A percentile compares a stretch with the other conserved stretches of the same genome.
Evolutionary conservation across 2,329 filamentous ascomycete genomes (phyloP).

Genomic region (Camillea tinctor): DNA sequence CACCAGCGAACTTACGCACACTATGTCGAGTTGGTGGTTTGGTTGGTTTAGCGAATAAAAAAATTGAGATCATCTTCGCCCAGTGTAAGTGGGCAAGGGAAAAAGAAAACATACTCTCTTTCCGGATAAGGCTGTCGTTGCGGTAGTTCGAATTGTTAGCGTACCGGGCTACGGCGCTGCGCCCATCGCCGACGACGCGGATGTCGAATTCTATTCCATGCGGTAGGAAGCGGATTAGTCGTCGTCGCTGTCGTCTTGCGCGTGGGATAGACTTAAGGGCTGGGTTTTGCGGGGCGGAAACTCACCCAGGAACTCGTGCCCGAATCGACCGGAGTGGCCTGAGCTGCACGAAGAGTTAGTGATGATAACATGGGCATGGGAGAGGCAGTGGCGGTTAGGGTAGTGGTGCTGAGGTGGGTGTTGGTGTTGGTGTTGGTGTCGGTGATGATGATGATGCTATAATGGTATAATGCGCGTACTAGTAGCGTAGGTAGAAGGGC

Average conservation of each 20-base stretch:
- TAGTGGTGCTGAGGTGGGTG: background rate
- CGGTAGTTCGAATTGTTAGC: constrained; percentile 99
- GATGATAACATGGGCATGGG: too few relatives aligned
- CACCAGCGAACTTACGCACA: constrained; percentile 91
- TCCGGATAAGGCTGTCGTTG: constrained; percentile 96
- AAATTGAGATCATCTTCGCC: background rate
- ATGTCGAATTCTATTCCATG: constrained; percentile 82
- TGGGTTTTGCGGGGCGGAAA: too few relatives aligned
- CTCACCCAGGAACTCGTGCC: constrained; percentile 94
- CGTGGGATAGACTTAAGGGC: too few relatives aligned
- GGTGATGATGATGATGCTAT: background rate
- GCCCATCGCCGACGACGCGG: constrained; percentile 84
- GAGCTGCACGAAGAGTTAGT: constrained; percentile 58
- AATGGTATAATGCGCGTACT: background rate
- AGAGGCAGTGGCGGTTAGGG: too few relatives aligned
- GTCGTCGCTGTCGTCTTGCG: too few relatives aligned
- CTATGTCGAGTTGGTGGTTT: constrained; percentile 56
- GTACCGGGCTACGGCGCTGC: constrained; percentile 91
- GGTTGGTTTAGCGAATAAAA: background rate
- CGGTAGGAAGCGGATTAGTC: too few relatives aligned
- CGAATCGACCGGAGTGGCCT: constrained; percentile 94
- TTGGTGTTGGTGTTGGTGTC: background rate
- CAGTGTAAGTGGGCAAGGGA: background rate
- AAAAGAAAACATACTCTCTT: constrained; percentile 77
- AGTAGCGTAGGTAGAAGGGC: background rate